phyloP scores from a whole-genome alignment of 2,329 filamentous ascomycete genomes.

The Trichoderma lentiforme region DNA sequence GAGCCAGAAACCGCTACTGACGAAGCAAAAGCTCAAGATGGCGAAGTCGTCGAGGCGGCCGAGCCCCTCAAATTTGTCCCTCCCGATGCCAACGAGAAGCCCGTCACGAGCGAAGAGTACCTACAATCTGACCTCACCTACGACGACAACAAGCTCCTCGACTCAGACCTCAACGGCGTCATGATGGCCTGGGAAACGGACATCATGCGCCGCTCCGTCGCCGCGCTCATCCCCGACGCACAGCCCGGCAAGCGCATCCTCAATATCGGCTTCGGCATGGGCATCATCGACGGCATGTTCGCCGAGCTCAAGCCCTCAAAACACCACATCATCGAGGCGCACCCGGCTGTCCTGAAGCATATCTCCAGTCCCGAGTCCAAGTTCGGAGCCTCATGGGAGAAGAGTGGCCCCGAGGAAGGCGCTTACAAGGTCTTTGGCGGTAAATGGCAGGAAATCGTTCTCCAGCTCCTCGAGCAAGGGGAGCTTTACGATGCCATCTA shows the following conservation, averaged over 20 bases:
- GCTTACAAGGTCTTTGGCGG: conserved; percentile 68
- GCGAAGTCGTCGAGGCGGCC: conserved; percentile 34
- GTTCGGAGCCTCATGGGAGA: conserved; percentile 56
- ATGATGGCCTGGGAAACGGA: conserved; percentile 94
- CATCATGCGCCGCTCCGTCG: conserved; percentile 78
- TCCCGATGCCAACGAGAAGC: conserved; percentile 38
- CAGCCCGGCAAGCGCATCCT: conserved; percentile 63
- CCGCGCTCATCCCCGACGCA: conserved; percentile 54
- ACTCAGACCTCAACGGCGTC: conserved; percentile 74
- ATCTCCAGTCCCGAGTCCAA: conserved; percentile 48
- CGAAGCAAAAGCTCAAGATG: conserved; percentile 12
- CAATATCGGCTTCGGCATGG: conserved; percentile 90
- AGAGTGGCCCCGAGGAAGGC: conserved; percentile 54
- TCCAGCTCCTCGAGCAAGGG: conserved; percentile 62
- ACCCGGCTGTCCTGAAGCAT: conserved; percentile 70
- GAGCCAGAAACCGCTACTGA: conserved; percentile 36
- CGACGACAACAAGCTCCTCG: conserved; percentile 64
- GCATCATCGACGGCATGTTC: conserved; percentile 78
- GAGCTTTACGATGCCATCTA: conserved; percentile 84
- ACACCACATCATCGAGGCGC: conserved; percentile 86
- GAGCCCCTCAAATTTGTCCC: conserved; percentile 33
- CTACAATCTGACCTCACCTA: conserved; percentile 65
- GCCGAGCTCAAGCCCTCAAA: conserved; percentile 61
- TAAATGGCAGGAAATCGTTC: conserved; percentile 78
- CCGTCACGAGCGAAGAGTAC: conserved; percentile 64